Conservation (phyloP, 208 protist genomes). For the Vickermania spadyakhi region DNA sequence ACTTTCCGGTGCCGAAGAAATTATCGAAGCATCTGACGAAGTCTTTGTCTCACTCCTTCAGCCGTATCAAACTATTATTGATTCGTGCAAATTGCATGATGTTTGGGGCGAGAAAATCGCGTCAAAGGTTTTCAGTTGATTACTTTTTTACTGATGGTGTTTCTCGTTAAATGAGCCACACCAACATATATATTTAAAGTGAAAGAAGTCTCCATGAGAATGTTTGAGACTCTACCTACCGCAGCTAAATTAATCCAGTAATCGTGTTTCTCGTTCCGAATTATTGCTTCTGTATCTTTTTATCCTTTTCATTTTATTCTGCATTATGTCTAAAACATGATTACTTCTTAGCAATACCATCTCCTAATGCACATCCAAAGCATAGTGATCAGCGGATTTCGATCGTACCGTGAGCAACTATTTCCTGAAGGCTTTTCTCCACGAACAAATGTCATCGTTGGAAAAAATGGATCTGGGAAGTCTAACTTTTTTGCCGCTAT, state of each 20-base stretch:
- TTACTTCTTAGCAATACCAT: too few species aligned
- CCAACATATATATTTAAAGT: too few species aligned
- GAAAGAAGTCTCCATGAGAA: too few species aligned
- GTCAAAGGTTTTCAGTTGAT: neutral
- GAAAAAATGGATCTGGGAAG: slow-evolving; percentile 97
- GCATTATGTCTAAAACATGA: too few species aligned
- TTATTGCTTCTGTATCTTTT: too few species aligned
- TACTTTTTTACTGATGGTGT: too few species aligned
- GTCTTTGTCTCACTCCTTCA: slow-evolving; percentile 66
- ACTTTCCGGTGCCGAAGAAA: slow-evolving; percentile 22
- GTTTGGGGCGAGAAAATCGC: slow-evolving; percentile 38
- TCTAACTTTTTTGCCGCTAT: slow-evolving; percentile 97
- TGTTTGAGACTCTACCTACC: too few species aligned
- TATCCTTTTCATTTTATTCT: too few species aligned
- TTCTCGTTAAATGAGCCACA: too few species aligned
- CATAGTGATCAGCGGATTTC: slow-evolving; percentile 89
- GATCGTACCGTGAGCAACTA: slow-evolving; percentile 86
- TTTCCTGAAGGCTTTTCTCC: slow-evolving; percentile 77
- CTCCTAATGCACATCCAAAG: slow-evolving; percentile 92
- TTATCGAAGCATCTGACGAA: slow-evolving; percentile 59
- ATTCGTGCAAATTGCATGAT: slow-evolving; percentile 72
- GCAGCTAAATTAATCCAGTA: too few species aligned
- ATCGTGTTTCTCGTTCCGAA: too few species aligned
- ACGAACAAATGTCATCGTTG: slow-evolving; percentile 87
- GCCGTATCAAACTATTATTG: slow-evolving; percentile 68